phyloP scores from a whole-genome alignment of 129 eudicot genomes.

The Escallonia rubra region DNA sequence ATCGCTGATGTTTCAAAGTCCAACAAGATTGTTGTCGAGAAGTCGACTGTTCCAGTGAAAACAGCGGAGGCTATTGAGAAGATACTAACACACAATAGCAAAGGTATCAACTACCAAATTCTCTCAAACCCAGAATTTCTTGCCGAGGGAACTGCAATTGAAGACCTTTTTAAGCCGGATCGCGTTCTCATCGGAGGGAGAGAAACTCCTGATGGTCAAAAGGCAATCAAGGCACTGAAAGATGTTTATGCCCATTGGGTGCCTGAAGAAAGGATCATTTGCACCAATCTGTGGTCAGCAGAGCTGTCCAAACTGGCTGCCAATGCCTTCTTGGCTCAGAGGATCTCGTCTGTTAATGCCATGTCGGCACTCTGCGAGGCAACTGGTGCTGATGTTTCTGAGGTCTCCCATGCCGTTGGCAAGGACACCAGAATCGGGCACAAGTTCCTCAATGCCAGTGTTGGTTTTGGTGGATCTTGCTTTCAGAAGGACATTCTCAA shows the following conservation, averaged over 20 bases:
- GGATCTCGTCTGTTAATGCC: slow-evolving; percentile 75
- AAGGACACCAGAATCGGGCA: slow-evolving; percentile 68
- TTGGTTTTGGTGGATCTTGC: slow-evolving; percentile 82
- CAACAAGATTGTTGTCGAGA: slow-evolving; percentile 76
- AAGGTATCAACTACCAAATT: slow-evolving; percentile 68
- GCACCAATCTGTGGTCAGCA: slow-evolving; percentile 86
- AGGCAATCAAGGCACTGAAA: slow-evolving; percentile 57
- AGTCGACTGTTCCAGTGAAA: slow-evolving; percentile 76
- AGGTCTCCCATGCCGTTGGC: slow-evolving; percentile 76
- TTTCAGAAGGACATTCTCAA: slow-evolving; percentile 79
- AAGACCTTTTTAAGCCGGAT: slow-evolving; percentile 73
- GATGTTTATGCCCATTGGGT: slow-evolving; percentile 78
- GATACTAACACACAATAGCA: slow-evolving; percentile 66
- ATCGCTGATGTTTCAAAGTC: slow-evolving; percentile 76
- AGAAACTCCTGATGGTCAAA: slow-evolving; percentile 64
- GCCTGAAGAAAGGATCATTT: slow-evolving; percentile 61
- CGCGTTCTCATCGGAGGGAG: slow-evolving; percentile 84
- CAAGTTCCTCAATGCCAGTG: slow-evolving; percentile 72
- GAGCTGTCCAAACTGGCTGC: slow-evolving; percentile 84
- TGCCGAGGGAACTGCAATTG: slow-evolving; percentile 78
- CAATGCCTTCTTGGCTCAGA: slow-evolving; percentile 73
- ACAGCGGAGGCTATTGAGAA: slow-evolving; percentile 87
- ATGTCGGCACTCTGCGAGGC: slow-evolving; percentile 82
- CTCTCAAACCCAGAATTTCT: slow-evolving; percentile 74
- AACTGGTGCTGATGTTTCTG: slow-evolving; percentile 67